Conservation (phyloP, 805 yeast species). For the Monosporozyma yasuniensis region DNA sequence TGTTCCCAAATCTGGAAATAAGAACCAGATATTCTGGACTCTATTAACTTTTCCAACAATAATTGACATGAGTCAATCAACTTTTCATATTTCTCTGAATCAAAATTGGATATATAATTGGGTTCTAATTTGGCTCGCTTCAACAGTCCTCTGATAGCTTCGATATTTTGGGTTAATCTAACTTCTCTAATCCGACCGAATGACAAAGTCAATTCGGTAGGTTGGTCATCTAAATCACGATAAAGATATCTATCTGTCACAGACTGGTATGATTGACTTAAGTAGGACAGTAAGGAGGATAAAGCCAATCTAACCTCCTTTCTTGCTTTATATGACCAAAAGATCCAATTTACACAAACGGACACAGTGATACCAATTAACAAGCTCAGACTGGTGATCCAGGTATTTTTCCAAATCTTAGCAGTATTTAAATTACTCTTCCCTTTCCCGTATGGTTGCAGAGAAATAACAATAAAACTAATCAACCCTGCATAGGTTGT, state of each 20-base stretch:
- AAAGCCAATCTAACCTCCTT: constrained; percentile 34
- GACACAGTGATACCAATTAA: constrained; percentile 34
- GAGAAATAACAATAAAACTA: constrained; percentile 34
- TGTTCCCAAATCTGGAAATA: constrained; percentile 39
- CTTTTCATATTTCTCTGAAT: constrained; percentile 27
- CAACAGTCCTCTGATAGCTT: constrained; percentile 33
- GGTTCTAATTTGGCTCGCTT: constrained; percentile 32
- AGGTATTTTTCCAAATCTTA: constrained; percentile 31
- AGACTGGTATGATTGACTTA: constrained; percentile 39
- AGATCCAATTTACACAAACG: constrained; percentile 35
- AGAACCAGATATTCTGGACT: constrained; percentile 41
- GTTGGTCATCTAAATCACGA: constrained; percentile 39
- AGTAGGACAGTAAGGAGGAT: constrained; percentile 33
- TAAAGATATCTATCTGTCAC: constrained; percentile 42
- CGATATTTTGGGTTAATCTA: constrained; percentile 37
- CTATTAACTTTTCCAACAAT: constrained; percentile 36
- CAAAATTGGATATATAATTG: constrained; percentile 30
- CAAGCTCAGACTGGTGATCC: constrained; percentile 34
- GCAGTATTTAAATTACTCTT: constrained; percentile 11
- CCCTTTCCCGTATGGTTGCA: constrained; percentile 26
- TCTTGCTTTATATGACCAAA: constrained; percentile 43
- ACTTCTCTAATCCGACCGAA: constrained; percentile 41
- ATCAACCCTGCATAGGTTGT: constrained; percentile 35
- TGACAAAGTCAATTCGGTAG: constrained; percentile 37
- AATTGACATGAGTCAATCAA: constrained; percentile 33